Percentiles rank a stretch among this genome's conserved stretches.
These are phyloP conservation scores for Paramecium sexaurelia DNA, from an alignment of 73 alveolate genomes.

Conservation along the genomic window DNA sequence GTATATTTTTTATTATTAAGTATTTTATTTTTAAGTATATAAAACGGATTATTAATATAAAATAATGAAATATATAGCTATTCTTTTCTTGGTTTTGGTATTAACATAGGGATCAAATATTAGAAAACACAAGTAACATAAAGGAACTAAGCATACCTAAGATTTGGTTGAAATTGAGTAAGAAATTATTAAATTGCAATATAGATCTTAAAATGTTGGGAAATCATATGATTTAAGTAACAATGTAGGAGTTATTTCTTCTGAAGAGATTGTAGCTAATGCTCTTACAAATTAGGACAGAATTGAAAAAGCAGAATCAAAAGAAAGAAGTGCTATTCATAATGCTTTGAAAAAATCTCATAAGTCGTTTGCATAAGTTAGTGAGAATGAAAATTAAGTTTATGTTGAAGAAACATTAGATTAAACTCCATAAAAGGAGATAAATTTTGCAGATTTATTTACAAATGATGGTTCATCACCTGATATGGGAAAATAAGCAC, in stretches of 20 bases:
- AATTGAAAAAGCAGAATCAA: background rate
- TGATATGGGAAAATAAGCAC: conserved; percentile 12
- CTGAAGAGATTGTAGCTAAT: background rate
- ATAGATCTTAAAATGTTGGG: conserved; percentile 2
- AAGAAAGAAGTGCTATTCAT: conserved; percentile 15
- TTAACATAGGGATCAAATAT: background rate
- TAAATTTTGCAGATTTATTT: conserved; percentile 31
- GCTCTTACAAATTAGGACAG: background rate
- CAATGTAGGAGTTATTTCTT: background rate
- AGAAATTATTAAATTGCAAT: background rate
- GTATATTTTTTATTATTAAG: background rate
- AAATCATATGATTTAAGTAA: background rate
- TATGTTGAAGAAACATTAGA: conserved; percentile 23
- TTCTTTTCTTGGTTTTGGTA: background rate
- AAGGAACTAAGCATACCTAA: background rate
- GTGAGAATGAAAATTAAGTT: background rate
- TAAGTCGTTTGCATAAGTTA: background rate
- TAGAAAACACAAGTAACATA: background rate
- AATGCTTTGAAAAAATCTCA: background rate
- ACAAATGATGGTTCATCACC: conserved; percentile 50
- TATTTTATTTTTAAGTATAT: background rate
- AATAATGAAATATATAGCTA: background rate
- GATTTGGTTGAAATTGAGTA: background rate
- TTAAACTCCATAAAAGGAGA: conserved; percentile 3
- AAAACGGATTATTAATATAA: conserved; percentile 13